Conservation (phyloP, 352 stramenopile species). For the Phytopythium chamaehyphon region DNA sequence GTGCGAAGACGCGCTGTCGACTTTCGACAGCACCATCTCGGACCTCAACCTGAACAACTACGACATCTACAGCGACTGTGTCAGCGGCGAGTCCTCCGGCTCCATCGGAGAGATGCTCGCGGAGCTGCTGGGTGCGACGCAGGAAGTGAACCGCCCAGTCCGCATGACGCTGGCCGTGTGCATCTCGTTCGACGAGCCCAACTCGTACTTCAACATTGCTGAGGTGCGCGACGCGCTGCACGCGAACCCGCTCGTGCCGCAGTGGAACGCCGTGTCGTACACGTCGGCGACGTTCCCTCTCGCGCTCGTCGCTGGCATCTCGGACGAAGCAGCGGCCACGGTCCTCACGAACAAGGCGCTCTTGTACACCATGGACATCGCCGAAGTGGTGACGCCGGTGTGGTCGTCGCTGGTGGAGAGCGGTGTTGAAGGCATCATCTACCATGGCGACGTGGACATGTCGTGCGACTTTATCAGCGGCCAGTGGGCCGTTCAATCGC, state of each 20-base stretch:
- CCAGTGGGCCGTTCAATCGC: slow-evolving; percentile 21
- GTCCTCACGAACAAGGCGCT: slow-evolving; percentile 16
- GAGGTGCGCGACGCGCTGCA: slow-evolving; percentile 57
- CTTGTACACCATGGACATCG: slow-evolving; percentile 1
- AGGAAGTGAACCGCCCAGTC: slow-evolving; percentile 16
- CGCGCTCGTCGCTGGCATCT: slow-evolving; percentile 7
- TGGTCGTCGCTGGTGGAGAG: slow-evolving; percentile 14
- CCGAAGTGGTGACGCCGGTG: slow-evolving; percentile 15
- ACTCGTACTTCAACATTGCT: slow-evolving; percentile 46
- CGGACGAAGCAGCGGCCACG: slow-evolving; percentile 6
- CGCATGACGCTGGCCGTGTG: slow-evolving; percentile 25
- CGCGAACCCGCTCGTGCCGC: slow-evolving; percentile 16
- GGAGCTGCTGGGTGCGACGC: slow-evolving; percentile 12
- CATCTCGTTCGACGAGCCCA: slow-evolving; percentile 13
- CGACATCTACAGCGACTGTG: slow-evolving; percentile 7
- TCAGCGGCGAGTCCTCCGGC: slow-evolving; percentile 15
- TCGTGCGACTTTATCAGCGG: slow-evolving; percentile 86
- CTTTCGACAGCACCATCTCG: slow-evolving; percentile 4
- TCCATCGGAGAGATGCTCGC: slow-evolving; percentile 11
- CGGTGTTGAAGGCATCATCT: slow-evolving; percentile 85
- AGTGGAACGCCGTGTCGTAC: slow-evolving; percentile 5
- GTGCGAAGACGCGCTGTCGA: slow-evolving; percentile 11
- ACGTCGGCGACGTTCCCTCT: slow-evolving; percentile 10
- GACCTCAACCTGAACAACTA: slow-evolving; percentile 19
- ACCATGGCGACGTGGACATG: slow-evolving; percentile 94